Evolutionary conservation across 768 basidiomycete species (phyloP).

Genomic region (Tulasnella sp.): DNA sequence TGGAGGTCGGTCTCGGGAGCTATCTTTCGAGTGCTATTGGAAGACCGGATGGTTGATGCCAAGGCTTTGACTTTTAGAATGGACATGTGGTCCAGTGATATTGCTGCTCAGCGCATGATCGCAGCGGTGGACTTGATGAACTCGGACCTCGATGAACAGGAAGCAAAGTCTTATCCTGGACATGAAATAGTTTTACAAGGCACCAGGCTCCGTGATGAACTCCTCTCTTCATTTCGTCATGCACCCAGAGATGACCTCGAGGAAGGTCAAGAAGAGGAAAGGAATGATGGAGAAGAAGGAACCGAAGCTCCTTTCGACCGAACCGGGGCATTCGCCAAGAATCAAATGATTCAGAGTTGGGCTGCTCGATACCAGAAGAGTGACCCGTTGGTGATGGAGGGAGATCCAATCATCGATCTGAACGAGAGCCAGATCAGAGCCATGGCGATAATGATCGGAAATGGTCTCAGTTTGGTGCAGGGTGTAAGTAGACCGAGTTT

Average conservation of each 20-base stretch:
- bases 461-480: slow-evolving; percentile 71
- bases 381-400: slow-evolving; percentile 55
- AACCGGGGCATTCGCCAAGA: slow-evolving; percentile 50
- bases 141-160: slow-evolving; percentile 36
- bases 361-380: slow-evolving; percentile 48
- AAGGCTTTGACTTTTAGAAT: slow-evolving; percentile 27
- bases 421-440: slow-evolving; percentile 73
- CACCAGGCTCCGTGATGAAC: slow-evolving; percentile 57
- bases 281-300: slow-evolving; percentile 32
- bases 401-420: slow-evolving; percentile 63
- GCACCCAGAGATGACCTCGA: not conserved
- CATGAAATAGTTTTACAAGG: slow-evolving; percentile 52
- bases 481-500: slow-evolving; percentile 43
- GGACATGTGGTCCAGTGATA: slow-evolving; percentile 58
- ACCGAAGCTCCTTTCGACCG: slow-evolving; percentile 30
- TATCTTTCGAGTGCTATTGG: slow-evolving; percentile 31
- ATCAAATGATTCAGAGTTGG: slow-evolving; percentile 77
- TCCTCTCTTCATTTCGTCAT: slow-evolving; percentile 39
- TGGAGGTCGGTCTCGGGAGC: slow-evolving; percentile 25
- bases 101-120: slow-evolving; percentile 58
- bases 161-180: slow-evolving; percentile 24
- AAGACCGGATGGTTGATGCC: slow-evolving; percentile 22
- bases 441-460: slow-evolving; percentile 76
- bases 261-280: not conserved
- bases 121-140: slow-evolving; percentile 48